Base-by-base conservation (phyloP, 2,329 filamentous ascomycete species). In the Colletotrichum sp. region DNA sequence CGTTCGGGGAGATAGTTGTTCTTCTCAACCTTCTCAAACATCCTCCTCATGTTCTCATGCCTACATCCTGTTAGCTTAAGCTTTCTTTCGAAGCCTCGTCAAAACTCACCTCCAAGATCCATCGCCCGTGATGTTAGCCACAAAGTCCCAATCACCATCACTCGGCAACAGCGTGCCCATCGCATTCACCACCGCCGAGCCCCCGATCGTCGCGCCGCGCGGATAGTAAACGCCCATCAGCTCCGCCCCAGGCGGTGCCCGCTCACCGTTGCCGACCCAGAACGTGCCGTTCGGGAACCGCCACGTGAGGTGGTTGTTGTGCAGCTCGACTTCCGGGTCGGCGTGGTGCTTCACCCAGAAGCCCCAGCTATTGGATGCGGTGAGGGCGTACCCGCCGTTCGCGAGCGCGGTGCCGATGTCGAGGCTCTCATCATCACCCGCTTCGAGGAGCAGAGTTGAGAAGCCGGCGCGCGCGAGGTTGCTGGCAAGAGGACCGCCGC, bases 101-200 rank as follows among this genome's bases (percentile, higher is more conserved):
- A 34, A 12, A 26, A 24, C 68, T 63, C 15, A 70, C 71, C 85
- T 82, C 92, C 92, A 94, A 0, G 89, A 90, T 2, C 82, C 78
- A 78, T 94, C 92, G 3, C 91, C 91, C 7, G 92, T 94, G 28
- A 93, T 79, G 8, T 84, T 82, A 3, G 87, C 88, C 71, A 93
- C 89, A 78, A 89, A 83, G 55, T 91, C 85, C 83, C 90, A 93
- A 81, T 94, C 92, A 32, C 86, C 88, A 57, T 90, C 86, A 66
- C 90, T 87, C 0, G 92, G 92, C 72, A 91, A 88, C 28, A 92
- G 85, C 30, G 89, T 86, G 62, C 93, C 89, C 66, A 92, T 82
- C 8, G 90, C 91, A 55, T 92, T 92, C 82, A 94, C 92, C 6
- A 89, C 87, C 2, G 90, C 89, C 81, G 88, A 90, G 0, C 88